Percentiles rank a stretch among this genome's conserved stretches.
These are phyloP conservation scores for Leccinum pachyderme DNA, from an alignment of 1,284 basidiomycete species.

Conservation along the genomic window DNA sequence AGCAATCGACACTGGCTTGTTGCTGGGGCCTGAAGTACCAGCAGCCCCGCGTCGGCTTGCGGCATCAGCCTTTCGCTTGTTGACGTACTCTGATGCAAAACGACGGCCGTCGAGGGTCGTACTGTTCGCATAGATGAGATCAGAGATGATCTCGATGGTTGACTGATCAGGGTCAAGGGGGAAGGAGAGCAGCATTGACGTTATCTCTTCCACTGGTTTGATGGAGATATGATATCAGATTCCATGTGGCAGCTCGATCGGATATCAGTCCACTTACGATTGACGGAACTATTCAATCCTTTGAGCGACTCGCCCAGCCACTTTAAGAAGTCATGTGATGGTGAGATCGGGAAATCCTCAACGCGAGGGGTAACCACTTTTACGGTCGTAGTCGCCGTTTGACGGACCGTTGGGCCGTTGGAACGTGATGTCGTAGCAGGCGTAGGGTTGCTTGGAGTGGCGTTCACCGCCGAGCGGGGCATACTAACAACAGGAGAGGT, in stretches of 20 bases:
- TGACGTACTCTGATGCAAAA: constrained; percentile 90
- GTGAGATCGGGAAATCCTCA: constrained; percentile 62
- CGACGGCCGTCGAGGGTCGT: constrained; percentile 93
- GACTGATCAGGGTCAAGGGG: constrained; percentile 83
- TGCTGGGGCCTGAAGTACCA: constrained; percentile 38
- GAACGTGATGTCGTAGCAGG: constrained; percentile 31
- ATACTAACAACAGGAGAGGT: constrained; percentile 31
- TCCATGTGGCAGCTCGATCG: constrained; percentile 2
- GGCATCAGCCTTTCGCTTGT: constrained; percentile 80
- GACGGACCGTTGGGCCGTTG: constrained; percentile 39
- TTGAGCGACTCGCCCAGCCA: constrained; percentile 90
- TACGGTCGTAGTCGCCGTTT: constrained; percentile 34
- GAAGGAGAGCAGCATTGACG: constrained; percentile 88
- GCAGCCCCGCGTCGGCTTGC: constrained; percentile 45
- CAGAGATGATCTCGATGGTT: constrained; percentile 86
- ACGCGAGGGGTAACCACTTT: constrained; percentile 44
- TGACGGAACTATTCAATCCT: constrained; percentile 79
- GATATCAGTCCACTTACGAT: constrained; percentile 51
- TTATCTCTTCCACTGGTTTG: constrained; percentile 83
- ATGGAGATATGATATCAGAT: constrained; percentile 19
- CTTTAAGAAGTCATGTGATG: constrained; percentile 87
- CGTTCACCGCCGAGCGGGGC: constrained; percentile 37
- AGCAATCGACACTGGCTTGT: constrained; percentile 70
- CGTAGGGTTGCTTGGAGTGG: constrained; percentile 22
- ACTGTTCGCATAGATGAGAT: constrained; percentile 90